Percentiles rank a stretch among this genome's conserved stretches.
Conservation (phyloP, 2,329 filamentous ascomycete genomes). For the Talaromyces rugulosus region DNA sequence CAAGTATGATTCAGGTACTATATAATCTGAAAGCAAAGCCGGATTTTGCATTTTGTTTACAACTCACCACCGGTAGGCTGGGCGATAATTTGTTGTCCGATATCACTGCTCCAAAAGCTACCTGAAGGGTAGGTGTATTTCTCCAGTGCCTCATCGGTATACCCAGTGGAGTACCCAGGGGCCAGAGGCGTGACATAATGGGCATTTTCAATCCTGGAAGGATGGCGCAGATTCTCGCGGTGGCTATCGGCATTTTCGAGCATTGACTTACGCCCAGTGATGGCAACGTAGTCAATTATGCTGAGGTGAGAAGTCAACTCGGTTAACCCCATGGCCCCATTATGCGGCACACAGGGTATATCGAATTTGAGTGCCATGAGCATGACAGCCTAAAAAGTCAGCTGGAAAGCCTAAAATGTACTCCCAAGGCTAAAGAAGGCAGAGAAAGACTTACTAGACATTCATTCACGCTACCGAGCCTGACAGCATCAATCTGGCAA, state of each 20-base stretch:
- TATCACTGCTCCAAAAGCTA: constrained; percentile 27
- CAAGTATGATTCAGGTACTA: constrained; percentile 1
- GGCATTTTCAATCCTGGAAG: constrained; percentile 21
- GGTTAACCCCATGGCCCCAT: constrained; percentile 80
- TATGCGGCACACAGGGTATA: constrained; percentile 83
- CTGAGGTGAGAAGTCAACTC: constrained; percentile 91
- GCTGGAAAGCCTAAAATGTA: not conserved
- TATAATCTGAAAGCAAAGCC: not conserved
- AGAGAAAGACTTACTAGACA: constrained; percentile 52
- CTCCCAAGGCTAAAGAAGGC: not conserved
- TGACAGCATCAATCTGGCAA: constrained; percentile 85
- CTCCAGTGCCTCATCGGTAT: constrained; percentile 25
- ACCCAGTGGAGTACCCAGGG: constrained; percentile 27
- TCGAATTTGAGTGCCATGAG: constrained; percentile 45
- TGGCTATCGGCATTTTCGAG: constrained; percentile 76
- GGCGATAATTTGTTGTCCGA: constrained; percentile 26
- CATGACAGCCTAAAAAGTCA: constrained; percentile 15
- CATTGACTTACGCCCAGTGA: constrained; percentile 73
- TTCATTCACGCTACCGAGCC: constrained; percentile 86
- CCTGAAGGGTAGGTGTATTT: constrained; percentile 28
- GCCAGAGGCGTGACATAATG: constrained; percentile 24
- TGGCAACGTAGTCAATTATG: constrained; percentile 87
- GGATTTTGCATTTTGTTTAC: not conserved
- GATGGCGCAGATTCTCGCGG: constrained; percentile 24
- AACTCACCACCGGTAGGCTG: constrained; percentile 29